These are phyloP conservation scores for Henckelia pumila DNA, from an alignment of 257 asterid species.

Conservation along the genomic window DNA sequence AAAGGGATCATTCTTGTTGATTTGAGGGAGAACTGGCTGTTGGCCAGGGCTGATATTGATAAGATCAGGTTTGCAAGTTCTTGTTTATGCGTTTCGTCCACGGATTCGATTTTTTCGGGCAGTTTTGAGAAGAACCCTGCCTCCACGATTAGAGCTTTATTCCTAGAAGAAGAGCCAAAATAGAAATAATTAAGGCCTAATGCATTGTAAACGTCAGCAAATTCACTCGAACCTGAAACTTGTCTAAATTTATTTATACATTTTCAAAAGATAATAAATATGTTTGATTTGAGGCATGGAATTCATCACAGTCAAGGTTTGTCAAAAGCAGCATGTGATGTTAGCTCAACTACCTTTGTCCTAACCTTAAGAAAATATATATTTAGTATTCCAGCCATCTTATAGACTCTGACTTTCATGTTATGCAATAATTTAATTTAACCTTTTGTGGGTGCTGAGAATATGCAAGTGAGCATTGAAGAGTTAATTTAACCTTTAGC, in stretches of 20 bases:
- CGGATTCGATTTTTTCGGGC: not conserved
- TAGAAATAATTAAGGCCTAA: not conserved
- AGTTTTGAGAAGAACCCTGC: not conserved
- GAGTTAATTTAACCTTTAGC: too few relatives aligned
- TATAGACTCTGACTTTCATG: conserved; percentile 6
- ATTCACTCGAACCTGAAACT: too few relatives aligned
- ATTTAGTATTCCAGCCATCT: conserved; percentile 12
- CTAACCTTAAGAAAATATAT: not conserved
- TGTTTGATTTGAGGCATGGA: not conserved
- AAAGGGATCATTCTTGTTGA: conserved; percentile 37
- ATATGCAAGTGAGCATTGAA: too few relatives aligned
- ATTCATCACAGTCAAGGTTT: not conserved
- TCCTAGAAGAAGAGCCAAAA: not conserved
- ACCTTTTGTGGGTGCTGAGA: too few relatives aligned
- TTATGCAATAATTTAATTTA: not conserved
- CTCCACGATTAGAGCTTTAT: not conserved
- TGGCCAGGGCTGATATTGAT: conserved; percentile 26
- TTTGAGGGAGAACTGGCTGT: conserved; percentile 25
- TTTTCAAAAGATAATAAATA: too few relatives aligned
- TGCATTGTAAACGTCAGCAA: too few relatives aligned
- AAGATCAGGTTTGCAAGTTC: not conserved
- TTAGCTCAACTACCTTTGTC: conserved; percentile 28
- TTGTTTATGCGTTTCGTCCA: not conserved
- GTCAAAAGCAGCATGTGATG: conserved; percentile 13
- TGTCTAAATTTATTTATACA: not conserved